A percentile compares a stretch with the other conserved stretches of the same genome.
Evolutionary conservation across 148 eudicot genomes (phyloP).

Genomic region (Polygonum aviculare): DNA sequence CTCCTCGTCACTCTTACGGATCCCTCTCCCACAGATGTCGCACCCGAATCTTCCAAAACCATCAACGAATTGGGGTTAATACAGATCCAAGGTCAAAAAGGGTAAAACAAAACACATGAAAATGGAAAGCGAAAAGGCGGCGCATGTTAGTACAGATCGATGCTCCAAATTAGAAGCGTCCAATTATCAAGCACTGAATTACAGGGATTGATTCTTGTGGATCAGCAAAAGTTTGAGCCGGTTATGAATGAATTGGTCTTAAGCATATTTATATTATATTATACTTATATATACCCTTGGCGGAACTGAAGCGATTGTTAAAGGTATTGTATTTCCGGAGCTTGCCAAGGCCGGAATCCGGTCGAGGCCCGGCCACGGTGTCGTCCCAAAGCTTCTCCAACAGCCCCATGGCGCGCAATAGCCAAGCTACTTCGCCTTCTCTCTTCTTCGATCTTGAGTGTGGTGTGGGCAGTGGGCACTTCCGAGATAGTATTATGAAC

Average conservation of each 20-base stretch:
- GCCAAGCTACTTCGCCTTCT: neutral
- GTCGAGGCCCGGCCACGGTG: conserved; percentile 72
- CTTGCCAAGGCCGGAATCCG: conserved; percentile 73
- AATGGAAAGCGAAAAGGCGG: no score
- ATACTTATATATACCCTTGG: conserved; percentile 48
- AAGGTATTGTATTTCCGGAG: conserved; percentile 57
- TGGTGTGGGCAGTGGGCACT: neutral
- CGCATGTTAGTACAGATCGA: no score
- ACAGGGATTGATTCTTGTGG: neutral
- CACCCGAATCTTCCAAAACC: conserved; percentile 5
- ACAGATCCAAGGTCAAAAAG: neutral
- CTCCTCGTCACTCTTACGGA: conserved; percentile 28
- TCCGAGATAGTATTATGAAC: neutral
- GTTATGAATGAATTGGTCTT: neutral
- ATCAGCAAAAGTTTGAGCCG: neutral
- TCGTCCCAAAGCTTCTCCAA: conserved; percentile 84
- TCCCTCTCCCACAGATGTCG: conserved; percentile 22
- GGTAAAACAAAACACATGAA: neutral
- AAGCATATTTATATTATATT: neutral
- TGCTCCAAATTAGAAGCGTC: no score
- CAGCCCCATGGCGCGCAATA: conserved; percentile 33
- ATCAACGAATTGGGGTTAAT: neutral
- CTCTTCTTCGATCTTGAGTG: neutral
- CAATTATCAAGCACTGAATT: neutral
- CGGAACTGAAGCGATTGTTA: conserved; percentile 29